phyloP scores from a whole-genome alignment of 441 rosid species.

The Adansonia grandidieri region DNA sequence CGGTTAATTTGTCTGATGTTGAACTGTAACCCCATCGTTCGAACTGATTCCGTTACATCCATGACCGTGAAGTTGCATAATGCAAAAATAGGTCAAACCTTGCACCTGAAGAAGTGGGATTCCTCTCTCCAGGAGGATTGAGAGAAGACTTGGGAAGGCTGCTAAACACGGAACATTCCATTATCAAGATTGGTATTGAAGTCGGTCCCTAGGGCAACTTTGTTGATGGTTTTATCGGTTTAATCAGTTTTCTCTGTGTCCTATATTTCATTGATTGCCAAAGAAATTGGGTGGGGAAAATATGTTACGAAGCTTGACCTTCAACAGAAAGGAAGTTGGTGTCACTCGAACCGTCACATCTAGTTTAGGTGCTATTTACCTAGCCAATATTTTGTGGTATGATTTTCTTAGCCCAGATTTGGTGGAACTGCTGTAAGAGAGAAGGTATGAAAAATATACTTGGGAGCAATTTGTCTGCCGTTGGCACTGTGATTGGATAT shows the following conservation, averaged over 20 bases:
- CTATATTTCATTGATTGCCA: background rate
- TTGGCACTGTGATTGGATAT: background rate
- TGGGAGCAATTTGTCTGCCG: background rate
- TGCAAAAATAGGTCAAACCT: background rate
- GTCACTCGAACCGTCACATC: background rate
- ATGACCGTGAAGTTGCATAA: background rate
- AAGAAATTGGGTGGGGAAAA: background rate
- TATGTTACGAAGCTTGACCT: background rate
- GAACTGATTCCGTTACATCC: background rate
- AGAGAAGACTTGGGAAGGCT: background rate
- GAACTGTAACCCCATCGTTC: background rate
- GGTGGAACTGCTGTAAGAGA: background rate
- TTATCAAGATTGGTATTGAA: background rate
- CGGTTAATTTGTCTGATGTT: slow-evolving; percentile 3
- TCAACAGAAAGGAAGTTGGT: background rate
- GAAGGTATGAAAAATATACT: background rate
- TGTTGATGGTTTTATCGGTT: too few species aligned
- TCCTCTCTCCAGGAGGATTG: background rate
- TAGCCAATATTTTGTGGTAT: background rate
- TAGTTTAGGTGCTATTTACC: background rate
- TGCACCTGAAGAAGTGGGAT: background rate
- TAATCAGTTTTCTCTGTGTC: background rate
- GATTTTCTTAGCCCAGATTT: background rate
- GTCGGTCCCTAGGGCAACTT: background rate
- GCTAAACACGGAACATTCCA: background rate